These are phyloP conservation scores for Umbelopsis ramanniana DNA, from an alignment of 192 early-diverging fungal species.

Conservation along the genomic window DNA sequence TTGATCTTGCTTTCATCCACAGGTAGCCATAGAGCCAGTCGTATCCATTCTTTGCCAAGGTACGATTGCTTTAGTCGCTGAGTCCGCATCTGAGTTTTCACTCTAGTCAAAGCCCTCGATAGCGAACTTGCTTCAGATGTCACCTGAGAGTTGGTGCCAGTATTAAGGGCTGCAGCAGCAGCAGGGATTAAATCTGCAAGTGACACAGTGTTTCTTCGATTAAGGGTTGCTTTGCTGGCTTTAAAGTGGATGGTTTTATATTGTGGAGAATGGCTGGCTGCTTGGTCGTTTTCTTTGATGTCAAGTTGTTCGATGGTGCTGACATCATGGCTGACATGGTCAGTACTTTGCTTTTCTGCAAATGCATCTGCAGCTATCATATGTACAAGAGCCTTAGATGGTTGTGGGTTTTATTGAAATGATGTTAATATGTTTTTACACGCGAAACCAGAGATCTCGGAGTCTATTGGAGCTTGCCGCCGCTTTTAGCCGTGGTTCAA, in stretches of 20 bases:
- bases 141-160: conserved; percentile 1
- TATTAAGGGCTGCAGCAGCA: conserved; percentile 31
- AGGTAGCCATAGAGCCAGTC: conserved; percentile 31
- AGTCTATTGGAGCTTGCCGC: conserved; percentile 20
- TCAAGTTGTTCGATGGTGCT: background rate
- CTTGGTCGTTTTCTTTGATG: background rate
- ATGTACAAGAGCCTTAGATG: conserved; percentile 17
- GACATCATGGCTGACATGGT: background rate
- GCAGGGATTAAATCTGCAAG: conserved; percentile 34
- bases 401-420: conserved; percentile 11
- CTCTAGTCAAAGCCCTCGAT: conserved; percentile 28
- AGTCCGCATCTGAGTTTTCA: conserved; percentile 34
- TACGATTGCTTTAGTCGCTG: conserved; percentile 34
- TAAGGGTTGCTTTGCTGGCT: background rate
- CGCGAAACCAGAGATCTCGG: conserved; percentile 27
- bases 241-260: conserved; percentile 1
- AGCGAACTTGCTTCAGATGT: conserved; percentile 22
- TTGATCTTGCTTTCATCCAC: conserved; percentile 32
- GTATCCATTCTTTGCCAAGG: conserved; percentile 41
- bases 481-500: conserved; percentile 40
- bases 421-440: conserved; percentile 26
- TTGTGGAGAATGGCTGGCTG: background rate
- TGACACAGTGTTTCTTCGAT: conserved; percentile 25
- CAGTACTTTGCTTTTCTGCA: background rate
- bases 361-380: conserved; percentile 11